These are phyloP conservation scores for Aspergillus puulaauensis DNA, from an alignment of 2,329 filamentous ascomycete species.

Conservation along the genomic window DNA sequence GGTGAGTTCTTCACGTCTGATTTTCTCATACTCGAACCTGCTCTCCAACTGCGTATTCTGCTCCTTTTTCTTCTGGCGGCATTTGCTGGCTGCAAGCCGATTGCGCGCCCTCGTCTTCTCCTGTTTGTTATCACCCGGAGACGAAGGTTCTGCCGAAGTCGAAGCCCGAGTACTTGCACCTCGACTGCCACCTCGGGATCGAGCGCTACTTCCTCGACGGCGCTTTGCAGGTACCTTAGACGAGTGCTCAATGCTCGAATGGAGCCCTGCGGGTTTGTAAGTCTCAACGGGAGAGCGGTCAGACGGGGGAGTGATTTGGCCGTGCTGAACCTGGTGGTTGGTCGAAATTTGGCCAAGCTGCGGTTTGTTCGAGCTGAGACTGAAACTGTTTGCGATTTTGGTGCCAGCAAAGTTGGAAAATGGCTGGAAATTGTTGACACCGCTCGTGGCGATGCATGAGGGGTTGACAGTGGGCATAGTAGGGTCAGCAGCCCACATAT, in stretches of 20 bases:
- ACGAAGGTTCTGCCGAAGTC: neutral
- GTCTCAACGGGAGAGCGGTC: conserved; percentile 17
- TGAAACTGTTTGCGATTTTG: neutral
- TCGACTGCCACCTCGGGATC: neutral
- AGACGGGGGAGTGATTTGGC: conserved; percentile 38
- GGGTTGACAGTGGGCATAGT: neutral
- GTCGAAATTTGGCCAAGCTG: conserved; percentile 24
- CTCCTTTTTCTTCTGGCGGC: conserved; percentile 63
- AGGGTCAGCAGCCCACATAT: neutral
- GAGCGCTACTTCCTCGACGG: neutral
- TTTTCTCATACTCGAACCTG: conserved; percentile 20
- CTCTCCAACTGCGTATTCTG: conserved; percentile 53
- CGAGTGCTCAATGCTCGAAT: neutral
- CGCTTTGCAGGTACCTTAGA: neutral
- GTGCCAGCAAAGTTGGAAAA: neutral
- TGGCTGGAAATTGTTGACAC: neutral
- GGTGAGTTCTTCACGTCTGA: neutral
- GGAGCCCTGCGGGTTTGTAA: neutral
- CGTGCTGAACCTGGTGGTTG: conserved; percentile 38
- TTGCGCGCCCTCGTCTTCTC: conserved; percentile 59
- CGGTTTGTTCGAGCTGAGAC: neutral
- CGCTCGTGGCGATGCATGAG: neutral
- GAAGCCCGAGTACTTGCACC: neutral
- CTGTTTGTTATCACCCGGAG: conserved; percentile 33
- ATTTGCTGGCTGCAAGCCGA: conserved; percentile 59